phyloP scores from a whole-genome alignment of 1,284 basidiomycete genomes.

The Sutorius eximius region DNA sequence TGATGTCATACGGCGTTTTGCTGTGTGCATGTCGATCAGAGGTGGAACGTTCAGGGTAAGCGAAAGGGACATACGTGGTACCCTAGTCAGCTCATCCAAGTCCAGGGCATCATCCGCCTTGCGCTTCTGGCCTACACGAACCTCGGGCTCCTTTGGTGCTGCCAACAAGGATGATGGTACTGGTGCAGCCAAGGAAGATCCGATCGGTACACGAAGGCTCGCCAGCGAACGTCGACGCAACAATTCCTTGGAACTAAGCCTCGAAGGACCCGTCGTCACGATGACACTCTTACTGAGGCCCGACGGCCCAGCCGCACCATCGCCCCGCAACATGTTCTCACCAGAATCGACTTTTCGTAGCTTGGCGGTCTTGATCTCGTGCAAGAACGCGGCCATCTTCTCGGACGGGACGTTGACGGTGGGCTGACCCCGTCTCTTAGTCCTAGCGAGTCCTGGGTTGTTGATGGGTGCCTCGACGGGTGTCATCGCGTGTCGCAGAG shows the following conservation, averaged over 20 bases:
- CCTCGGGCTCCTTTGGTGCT: slow-evolving; percentile 8
- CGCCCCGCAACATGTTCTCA: slow-evolving; percentile 20
- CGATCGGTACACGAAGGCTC: slow-evolving; percentile 28
- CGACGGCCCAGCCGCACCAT: slow-evolving; percentile 25
- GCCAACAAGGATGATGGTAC: slow-evolving; percentile 10
- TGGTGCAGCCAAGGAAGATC: slow-evolving; percentile 24
- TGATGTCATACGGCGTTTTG: slow-evolving; percentile 25
- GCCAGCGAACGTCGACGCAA: slow-evolving; percentile 30
- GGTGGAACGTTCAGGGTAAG: not conserved
- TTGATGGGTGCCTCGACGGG: slow-evolving; percentile 69
- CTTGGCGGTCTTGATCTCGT: slow-evolving; percentile 72
- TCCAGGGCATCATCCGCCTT: slow-evolving; percentile 24
- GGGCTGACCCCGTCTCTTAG: slow-evolving; percentile 53
- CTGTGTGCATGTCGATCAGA: slow-evolving; percentile 10
- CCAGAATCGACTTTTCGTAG: slow-evolving; percentile 49
- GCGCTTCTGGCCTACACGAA: slow-evolving; percentile 25
- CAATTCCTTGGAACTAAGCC: slow-evolving; percentile 21
- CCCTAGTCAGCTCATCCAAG: slow-evolving; percentile 5
- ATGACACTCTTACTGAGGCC: slow-evolving; percentile 35
- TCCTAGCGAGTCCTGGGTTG: slow-evolving; percentile 28
- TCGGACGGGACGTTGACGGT: slow-evolving; percentile 70
- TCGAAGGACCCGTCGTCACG: slow-evolving; percentile 6
- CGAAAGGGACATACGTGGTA: slow-evolving; percentile 17
- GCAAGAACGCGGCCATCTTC: slow-evolving; percentile 78
- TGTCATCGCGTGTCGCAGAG: slow-evolving; percentile 55